Conservation (phyloP, 306 rosid species). For the Vicia sativa region DNA sequence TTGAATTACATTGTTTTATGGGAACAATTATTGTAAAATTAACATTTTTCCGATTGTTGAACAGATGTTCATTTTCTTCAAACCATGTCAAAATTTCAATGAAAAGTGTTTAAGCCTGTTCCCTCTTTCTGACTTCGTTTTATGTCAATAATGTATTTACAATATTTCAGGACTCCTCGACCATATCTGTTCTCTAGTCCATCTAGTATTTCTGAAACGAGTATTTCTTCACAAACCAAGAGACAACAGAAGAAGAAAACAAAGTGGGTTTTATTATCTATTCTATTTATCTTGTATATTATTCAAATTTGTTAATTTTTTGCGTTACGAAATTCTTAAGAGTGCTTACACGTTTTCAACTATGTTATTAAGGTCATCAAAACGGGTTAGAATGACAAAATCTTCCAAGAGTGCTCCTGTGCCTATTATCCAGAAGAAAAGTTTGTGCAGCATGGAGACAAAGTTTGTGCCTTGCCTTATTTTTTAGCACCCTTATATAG, state of each 20-base stretch:
- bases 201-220: conserved; percentile 49
- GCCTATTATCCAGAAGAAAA: conserved; percentile 45
- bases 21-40: conserved; percentile 14
- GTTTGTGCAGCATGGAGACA: conserved; percentile 54
- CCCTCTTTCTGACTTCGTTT: conserved; percentile 24
- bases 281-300: conserved; percentile 28
- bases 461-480: conserved; percentile 55
- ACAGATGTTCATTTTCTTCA: conserved; percentile 18
- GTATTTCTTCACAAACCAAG: conserved; percentile 55
- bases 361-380: conserved; percentile 52
- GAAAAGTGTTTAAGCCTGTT: conserved; percentile 21
- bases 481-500: conserved; percentile 33
- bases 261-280: conserved; percentile 68
- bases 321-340: conserved; percentile 21
- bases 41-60: conserved; percentile 10
- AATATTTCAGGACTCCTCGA: conserved; percentile 59
- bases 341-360: conserved; percentile 5
- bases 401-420: conserved; percentile 55
- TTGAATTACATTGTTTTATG: background rate
- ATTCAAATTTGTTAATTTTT: conserved; percentile 19
- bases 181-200: conserved; percentile 52
- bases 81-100: conserved; percentile 30
- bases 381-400: conserved; percentile 50
- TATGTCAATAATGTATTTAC: conserved; percentile 30
- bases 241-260: conserved; percentile 63